Percentiles rank a stretch among this genome's conserved stretches.
Evolutionary conservation across 2,329 filamentous ascomycete genomes (phyloP).

Genomic region (Nemania bipapillata): DNA sequence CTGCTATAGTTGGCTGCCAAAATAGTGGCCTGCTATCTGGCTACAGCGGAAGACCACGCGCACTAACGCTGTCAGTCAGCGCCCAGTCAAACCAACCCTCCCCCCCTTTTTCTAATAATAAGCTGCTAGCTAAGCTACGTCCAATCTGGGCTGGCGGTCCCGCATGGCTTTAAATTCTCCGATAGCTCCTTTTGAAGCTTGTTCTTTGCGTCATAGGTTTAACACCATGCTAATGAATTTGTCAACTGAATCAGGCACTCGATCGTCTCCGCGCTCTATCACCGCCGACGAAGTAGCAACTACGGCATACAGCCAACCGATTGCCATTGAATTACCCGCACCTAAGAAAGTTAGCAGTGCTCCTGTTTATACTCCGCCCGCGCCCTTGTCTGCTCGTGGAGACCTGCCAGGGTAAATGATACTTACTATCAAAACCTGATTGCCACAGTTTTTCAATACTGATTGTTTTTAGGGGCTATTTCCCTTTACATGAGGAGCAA

Average conservation of each 20-base stretch:
- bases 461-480: slow-evolving; percentile 64
- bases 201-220: slow-evolving; percentile 42
- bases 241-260: slow-evolving; percentile 43
- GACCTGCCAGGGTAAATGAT: slow-evolving; percentile 68
- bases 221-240: slow-evolving; percentile 40
- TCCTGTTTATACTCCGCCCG: slow-evolving; percentile 58
- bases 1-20: slow-evolving; percentile 32
- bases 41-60: slow-evolving; percentile 29
- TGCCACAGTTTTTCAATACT: slow-evolving; percentile 29
- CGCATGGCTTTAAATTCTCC: slow-evolving; percentile 7
- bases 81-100: background rate
- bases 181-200: slow-evolving; percentile 30
- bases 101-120: slow-evolving; percentile 3
- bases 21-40: slow-evolving; percentile 30
- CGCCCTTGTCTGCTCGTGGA: slow-evolving; percentile 67
- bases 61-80: slow-evolving; percentile 38
- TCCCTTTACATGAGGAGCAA: slow-evolving; percentile 69
- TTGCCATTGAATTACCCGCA: slow-evolving; percentile 64
- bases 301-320: slow-evolving; percentile 58
- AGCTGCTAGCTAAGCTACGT: slow-evolving; percentile 21
- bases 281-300: slow-evolving; percentile 42
- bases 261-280: slow-evolving; percentile 36
- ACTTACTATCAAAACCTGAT: slow-evolving; percentile 34
- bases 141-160: slow-evolving; percentile 23
- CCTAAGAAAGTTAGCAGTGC: slow-evolving; percentile 56